Evolutionary conservation across 2,329 filamentous ascomycete species (phyloP).

Genomic region (Cadophora malorum): DNA sequence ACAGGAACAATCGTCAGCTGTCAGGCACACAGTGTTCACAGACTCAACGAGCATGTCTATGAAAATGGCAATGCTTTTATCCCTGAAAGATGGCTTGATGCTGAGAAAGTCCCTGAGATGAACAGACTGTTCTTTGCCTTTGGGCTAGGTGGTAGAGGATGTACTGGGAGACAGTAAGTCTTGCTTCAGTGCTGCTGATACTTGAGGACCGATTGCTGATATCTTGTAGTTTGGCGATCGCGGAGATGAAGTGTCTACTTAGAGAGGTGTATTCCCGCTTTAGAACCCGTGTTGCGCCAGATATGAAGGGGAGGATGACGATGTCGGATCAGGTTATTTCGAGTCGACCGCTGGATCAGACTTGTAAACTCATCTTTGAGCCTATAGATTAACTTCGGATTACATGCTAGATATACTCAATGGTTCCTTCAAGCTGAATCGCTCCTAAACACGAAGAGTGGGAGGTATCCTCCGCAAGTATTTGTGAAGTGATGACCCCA

Average conservation of each 20-base stretch:
- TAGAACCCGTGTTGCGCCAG: slow-evolving; percentile 56
- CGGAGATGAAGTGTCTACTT: slow-evolving; percentile 72
- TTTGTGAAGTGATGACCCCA: neutral
- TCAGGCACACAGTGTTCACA: slow-evolving; percentile 66
- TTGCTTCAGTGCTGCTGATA: neutral
- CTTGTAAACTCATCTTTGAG: slow-evolving; percentile 55
- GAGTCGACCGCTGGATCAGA: slow-evolving; percentile 64
- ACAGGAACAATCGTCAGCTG: slow-evolving; percentile 63
- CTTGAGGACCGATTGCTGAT: slow-evolving; percentile 11
- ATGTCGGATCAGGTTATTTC: slow-evolving; percentile 74
- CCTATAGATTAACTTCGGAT: neutral
- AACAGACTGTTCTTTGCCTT: slow-evolving; percentile 70
- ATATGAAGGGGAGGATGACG: slow-evolving; percentile 64
- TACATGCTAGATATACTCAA: neutral
- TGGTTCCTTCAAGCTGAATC: neutral
- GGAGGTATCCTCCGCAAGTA: neutral
- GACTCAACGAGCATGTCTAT: slow-evolving; percentile 70
- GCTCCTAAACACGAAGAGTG: neutral
- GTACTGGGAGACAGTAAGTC: slow-evolving; percentile 71
- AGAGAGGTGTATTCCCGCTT: slow-evolving; percentile 67
- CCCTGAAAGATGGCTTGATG: slow-evolving; percentile 83
- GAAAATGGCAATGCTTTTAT: slow-evolving; percentile 78
- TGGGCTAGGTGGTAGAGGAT: slow-evolving; percentile 68
- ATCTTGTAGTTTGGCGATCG: slow-evolving; percentile 59
- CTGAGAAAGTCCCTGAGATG: slow-evolving; percentile 74